Base-by-base conservation (phyloP, 2,329 filamentous ascomycete species). In the Biscogniauxia sp. region DNA sequence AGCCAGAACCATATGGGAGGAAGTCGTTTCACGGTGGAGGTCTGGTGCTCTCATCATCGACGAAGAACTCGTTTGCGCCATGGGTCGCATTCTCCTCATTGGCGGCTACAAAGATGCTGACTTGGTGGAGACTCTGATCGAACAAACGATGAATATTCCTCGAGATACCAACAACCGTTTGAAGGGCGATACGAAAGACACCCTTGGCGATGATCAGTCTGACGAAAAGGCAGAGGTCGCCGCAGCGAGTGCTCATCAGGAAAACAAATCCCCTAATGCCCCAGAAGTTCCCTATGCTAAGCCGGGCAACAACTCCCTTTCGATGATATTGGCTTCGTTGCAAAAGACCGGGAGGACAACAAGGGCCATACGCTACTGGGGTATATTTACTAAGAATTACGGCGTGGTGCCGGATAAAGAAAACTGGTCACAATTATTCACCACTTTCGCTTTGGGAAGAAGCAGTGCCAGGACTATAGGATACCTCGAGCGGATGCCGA, bases 141-240 rank as follows among this genome's bases (percentile, higher is more conserved):
- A 92, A 66, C 88, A 97, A 75, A 91, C 92, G 0, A 93, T 94
- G 86, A 84, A 86, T 53, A 83, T 97, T 51, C 85, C 88, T 37
- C 84, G 86, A 66, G 80, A 74, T 67, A 80, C 66, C 69, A 75
- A 66, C 73, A 71, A 53, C 55, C 79, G 62, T 51, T 25, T 58
- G 26, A 50, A 55, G 51, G 54, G 57, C 32, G 51, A n/a, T 23
- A 23, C 57, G 41, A 50, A 51, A 15, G 51, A 56, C 11, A 23
- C n/a, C 37, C 45, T 53, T 20, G 32, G 32, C 20, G 5, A 23
- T n/a, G 15, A 25, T 20, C 52, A 55, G 28, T 2, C 41, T 9
- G 37, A 63, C 58, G 51, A 25, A 54, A 51, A 51, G 49, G 15
- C 28, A 20, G 23, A 51, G 17, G 41, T 49, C 20, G 2, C 45